A percentile compares a stretch with the other conserved stretches of the same genome.
Evolutionary conservation across 1,284 basidiomycete species (phyloP).

Genomic region (Irpex sp.): DNA sequence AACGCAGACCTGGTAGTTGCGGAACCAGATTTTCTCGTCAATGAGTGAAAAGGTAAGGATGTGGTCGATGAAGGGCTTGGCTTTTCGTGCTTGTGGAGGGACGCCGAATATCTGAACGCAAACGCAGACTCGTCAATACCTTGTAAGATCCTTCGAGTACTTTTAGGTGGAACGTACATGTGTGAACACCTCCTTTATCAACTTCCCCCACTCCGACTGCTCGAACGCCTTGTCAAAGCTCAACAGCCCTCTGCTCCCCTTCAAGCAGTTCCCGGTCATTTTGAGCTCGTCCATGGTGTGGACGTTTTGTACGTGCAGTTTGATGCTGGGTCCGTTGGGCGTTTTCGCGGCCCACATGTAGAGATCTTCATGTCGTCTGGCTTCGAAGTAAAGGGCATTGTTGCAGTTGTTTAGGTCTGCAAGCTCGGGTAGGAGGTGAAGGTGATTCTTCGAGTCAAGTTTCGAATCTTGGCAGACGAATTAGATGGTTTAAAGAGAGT

Average conservation of each 20-base stretch:
- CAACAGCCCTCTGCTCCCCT: conserved; percentile 89
- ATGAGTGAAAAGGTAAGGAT: conserved; percentile 94
- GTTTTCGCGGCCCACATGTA: conserved; percentile 98
- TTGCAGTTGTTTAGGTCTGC: conserved; percentile 98
- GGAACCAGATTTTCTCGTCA: conserved; percentile 98
- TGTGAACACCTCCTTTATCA: conserved; percentile 95
- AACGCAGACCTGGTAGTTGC: conserved; percentile 86
- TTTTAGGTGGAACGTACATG: conserved; percentile 61
- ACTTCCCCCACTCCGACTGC: conserved; percentile 79
- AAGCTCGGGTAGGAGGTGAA: conserved; percentile 93
- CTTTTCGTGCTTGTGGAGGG: conserved; percentile 82
- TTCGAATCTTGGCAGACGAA: conserved; percentile 72
- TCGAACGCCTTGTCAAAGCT: conserved; percentile 95
- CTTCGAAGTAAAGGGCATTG: conserved; percentile 97
- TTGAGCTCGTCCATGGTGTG: conserved; percentile 99
- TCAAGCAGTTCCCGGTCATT: conserved; percentile 99
- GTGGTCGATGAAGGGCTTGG: conserved; percentile 98
- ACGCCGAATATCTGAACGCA: conserved; percentile 86
- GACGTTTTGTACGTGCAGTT: conserved; percentile 97
- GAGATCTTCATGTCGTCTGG: conserved; percentile 91
- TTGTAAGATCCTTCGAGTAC: background rate
- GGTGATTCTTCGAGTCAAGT: conserved; percentile 94
- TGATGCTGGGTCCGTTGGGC: conserved; percentile 96
- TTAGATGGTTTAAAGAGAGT: background rate
- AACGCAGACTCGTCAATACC: background rate